Evolutionary conservation across 148 eudicot genomes (phyloP).

Genomic region (Polygonum aviculare): DNA sequence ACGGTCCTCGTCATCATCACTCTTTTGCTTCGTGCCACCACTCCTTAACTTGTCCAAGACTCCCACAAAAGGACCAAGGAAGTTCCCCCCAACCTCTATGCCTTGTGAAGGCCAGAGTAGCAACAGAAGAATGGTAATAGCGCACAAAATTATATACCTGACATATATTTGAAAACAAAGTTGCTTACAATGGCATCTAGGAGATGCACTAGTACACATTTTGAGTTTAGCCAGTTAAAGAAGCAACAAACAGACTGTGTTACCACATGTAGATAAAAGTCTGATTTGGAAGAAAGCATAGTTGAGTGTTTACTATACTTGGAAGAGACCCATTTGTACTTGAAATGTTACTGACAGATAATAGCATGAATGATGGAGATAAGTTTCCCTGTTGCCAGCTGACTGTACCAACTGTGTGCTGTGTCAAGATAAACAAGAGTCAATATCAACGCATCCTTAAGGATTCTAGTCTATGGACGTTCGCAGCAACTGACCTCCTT

Average conservation of each 20-base stretch:
- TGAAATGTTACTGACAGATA: conserved; percentile 51
- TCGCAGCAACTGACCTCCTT: conserved; percentile 46
- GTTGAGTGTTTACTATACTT: conserved; percentile 35
- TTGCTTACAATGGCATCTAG: neutral
- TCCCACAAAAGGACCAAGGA: conserved; percentile 23
- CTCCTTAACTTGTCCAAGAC: conserved; percentile 24
- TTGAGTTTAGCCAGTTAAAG: neutral
- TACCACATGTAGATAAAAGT: conserved; percentile 74
- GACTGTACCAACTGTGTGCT: conserved; percentile 89
- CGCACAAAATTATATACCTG: conserved; percentile 72
- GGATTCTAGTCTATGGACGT: neutral
- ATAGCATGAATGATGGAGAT: conserved; percentile 83
- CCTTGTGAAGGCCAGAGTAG: conserved; percentile 69
- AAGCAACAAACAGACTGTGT: conserved; percentile 5
- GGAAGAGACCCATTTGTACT: conserved; percentile 30
- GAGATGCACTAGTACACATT: neutral
- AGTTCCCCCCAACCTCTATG: conserved; percentile 25
- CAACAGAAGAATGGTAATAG: conserved; percentile 50
- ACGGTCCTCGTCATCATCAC: conserved; percentile 78
- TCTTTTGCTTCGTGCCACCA: conserved; percentile 50
- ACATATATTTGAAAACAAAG: neutral
- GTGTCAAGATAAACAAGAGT: conserved; percentile 23
- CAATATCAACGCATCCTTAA: conserved; percentile 9
- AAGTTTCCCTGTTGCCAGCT: conserved; percentile 98
- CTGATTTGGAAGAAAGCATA: conserved; percentile 86